phyloP scores from a whole-genome alignment of 352 stramenopile genomes.

The Phytopythium boreale region DNA sequence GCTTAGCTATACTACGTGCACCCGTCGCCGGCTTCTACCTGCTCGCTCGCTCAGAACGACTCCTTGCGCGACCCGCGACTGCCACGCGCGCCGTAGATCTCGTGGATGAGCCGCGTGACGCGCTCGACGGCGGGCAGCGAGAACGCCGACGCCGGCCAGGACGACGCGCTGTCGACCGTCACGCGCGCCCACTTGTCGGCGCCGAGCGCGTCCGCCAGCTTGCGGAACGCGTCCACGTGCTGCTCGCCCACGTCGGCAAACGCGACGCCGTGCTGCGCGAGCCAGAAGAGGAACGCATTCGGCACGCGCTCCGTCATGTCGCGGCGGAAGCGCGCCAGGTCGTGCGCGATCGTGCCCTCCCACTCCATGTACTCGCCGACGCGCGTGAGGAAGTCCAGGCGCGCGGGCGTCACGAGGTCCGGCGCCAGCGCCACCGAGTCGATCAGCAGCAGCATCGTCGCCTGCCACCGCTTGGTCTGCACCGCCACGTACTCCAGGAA shows the following conservation, averaged over 20 bases:
- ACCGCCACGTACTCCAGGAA: conserved; percentile 65
- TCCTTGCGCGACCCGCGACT: conserved; percentile 40
- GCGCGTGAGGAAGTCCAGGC: conserved; percentile 53
- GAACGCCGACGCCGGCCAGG: conserved; percentile 35
- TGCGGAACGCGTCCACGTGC: conserved; percentile 49
- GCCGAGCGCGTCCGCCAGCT: conserved; percentile 28
- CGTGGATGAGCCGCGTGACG: conserved; percentile 53
- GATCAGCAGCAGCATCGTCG: conserved; percentile 75
- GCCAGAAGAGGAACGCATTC: conserved; percentile 79
- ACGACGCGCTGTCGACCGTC: conserved; percentile 25
- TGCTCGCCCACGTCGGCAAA: conserved; percentile 23
- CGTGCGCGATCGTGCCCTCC: conserved; percentile 81
- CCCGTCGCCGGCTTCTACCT: background rate
- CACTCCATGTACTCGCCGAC: conserved; percentile 86
- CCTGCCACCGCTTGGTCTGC: conserved; percentile 80
- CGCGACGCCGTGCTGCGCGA: conserved; percentile 38
- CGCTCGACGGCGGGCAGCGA: conserved; percentile 56
- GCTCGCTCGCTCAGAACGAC: conserved; percentile 32
- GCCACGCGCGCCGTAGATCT: conserved; percentile 59
- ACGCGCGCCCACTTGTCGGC: conserved; percentile 47
- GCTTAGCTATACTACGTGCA: background rate
- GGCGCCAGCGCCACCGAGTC: conserved; percentile 60
- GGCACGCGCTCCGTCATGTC: conserved; percentile 58
- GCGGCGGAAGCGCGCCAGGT: conserved; percentile 65
- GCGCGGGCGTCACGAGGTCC: conserved; percentile 53